Conservation (phyloP, 2,329 filamentous ascomycete genomes). For the Calonectria fujianensis region DNA sequence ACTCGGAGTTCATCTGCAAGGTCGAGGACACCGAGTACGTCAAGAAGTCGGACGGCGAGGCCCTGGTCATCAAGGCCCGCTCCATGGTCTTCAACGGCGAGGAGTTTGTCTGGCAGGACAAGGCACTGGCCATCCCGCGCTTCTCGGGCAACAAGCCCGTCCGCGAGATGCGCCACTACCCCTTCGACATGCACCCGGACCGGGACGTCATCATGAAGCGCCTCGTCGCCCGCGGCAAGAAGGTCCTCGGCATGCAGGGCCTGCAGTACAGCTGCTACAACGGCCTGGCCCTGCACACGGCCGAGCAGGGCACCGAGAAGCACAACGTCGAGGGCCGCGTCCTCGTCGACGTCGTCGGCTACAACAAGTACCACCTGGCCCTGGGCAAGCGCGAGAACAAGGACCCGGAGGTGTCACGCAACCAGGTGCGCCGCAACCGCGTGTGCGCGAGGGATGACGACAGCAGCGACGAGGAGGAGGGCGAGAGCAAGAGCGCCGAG, state of each 20-base stretch:
- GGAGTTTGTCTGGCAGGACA: slow-evolving; percentile 64
- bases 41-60: slow-evolving; percentile 20
- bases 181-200: slow-evolving; percentile 59
- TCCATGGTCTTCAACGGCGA: slow-evolving; percentile 63
- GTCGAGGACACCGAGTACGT: slow-evolving; percentile 60
- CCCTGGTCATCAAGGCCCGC: slow-evolving; percentile 57
- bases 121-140: slow-evolving; percentile 54
- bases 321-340: slow-evolving; percentile 65
- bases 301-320: slow-evolving; percentile 47
- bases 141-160: slow-evolving; percentile 66
- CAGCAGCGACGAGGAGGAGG: slow-evolving; percentile 10
- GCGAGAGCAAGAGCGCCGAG: neutral
- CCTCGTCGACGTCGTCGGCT: slow-evolving; percentile 64
- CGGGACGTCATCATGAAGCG: slow-evolving; percentile 55
- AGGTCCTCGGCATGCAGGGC: slow-evolving; percentile 65
- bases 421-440: slow-evolving; percentile 39
- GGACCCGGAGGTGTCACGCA: slow-evolving; percentile 55
- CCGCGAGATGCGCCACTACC: slow-evolving; percentile 62
- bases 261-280: slow-evolving; percentile 64
- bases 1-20: slow-evolving; percentile 65
- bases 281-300: slow-evolving; percentile 61
- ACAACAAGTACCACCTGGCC: slow-evolving; percentile 63
- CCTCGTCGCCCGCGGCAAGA: slow-evolving; percentile 60
- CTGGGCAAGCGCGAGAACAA: slow-evolving; percentile 61
- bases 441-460: slow-evolving; percentile 21